A percentile compares a stretch with the other conserved stretches of the same genome.
Conservation (phyloP, 352 stramenopile species). For the Phytophthora pistaciae region DNA sequence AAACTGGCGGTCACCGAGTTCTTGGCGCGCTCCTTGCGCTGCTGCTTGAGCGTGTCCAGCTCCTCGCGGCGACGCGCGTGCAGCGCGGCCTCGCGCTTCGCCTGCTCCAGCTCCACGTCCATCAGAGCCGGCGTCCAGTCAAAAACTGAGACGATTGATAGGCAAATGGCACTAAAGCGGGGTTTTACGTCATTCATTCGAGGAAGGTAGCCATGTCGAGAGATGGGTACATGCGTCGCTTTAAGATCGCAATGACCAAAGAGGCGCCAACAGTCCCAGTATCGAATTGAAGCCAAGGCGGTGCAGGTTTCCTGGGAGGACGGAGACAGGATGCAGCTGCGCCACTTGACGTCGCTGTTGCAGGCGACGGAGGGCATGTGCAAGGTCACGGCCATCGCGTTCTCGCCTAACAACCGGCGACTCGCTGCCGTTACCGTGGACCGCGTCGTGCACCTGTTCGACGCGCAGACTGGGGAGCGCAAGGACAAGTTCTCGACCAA, state of each 20-base stretch:
- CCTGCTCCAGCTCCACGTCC: slow-evolving; percentile 50
- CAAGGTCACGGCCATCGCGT: slow-evolving; percentile 94
- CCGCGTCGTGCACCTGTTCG: slow-evolving; percentile 94
- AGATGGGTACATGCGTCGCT: slow-evolving; percentile 48
- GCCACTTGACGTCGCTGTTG: slow-evolving; percentile 92
- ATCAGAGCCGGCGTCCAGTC: slow-evolving; percentile 22
- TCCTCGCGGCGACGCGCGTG: slow-evolving; percentile 77
- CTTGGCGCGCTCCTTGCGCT: slow-evolving; percentile 81
- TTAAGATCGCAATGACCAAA: slow-evolving; percentile 39
- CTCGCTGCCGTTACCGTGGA: slow-evolving; percentile 95
- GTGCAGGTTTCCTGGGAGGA: not conserved
- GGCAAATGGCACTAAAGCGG: slow-evolving; percentile 14
- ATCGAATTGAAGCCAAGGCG: slow-evolving; percentile 2
- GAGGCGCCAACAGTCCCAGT: not conserved
- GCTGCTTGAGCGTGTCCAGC: slow-evolving; percentile 80
- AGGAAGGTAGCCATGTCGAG: slow-evolving; percentile 14
- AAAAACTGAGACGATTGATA: slow-evolving; percentile 6
- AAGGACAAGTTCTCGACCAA: slow-evolving; percentile 98
- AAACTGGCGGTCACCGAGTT: slow-evolving; percentile 67
- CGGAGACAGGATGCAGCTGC: slow-evolving; percentile 86
- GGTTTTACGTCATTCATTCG: not conserved
- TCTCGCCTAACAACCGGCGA: slow-evolving; percentile 93
- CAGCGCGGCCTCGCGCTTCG: slow-evolving; percentile 73
- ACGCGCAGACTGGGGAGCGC: slow-evolving; percentile 92
- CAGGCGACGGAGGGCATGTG: slow-evolving; percentile 91